Evolutionary conservation across 768 basidiomycete genomes (phyloP), one percentile per base, ranked within the genome.

Genomic region (Lactifluus rugatus): DNA sequence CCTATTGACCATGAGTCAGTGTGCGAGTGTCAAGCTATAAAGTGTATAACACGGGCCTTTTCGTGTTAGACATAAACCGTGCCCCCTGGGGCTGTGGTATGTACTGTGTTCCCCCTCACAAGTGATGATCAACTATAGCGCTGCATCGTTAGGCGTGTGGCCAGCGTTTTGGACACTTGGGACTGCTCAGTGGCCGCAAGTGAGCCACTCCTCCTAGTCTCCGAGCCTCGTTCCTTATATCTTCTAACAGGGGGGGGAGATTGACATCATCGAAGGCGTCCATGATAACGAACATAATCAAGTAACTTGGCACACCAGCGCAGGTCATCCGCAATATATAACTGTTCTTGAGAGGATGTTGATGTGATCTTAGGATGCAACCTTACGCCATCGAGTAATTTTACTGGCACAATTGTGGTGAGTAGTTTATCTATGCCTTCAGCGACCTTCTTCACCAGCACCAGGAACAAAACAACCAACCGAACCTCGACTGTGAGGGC

Each of bases 31-130:
- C 81, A 47, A 85, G 83, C 62, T 66, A 77, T 39, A 74, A 76
- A 7, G 67, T 73, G 47, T 89, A 88, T 67, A 86, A 81, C 58
- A 81, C 84, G 10, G 92, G 92, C 31, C 74, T 95, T 21, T 91
- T 93, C 67, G 79, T 95, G 58, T 75, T 94, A 25, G 92, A 95
- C 67, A 76, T 90, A 32, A 82, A 85, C 57, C 82, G 79, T 69
- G 90, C 91, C 47, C 92, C 92, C 0, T 90, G 85, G 81, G 93
- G 92, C 54, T 95, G 92, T 71, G 89, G 90, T 82, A 73, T 55
- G 79, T 71, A 49, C 31, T 21, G 32, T 42, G 10, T n/a, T 25
- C 25, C 32, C 53, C 41, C 52, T 39, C 19, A 16, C 54, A 31
- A 14, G 23, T 34, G 9, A 25, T 41, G 54, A 41, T 56, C 13